Percentiles rank a stretch among this genome's conserved stretches.
These are phyloP conservation scores for Naganishia onofrii DNA, from an alignment of 768 basidiomycete genomes.

Conservation along the genomic window DNA sequence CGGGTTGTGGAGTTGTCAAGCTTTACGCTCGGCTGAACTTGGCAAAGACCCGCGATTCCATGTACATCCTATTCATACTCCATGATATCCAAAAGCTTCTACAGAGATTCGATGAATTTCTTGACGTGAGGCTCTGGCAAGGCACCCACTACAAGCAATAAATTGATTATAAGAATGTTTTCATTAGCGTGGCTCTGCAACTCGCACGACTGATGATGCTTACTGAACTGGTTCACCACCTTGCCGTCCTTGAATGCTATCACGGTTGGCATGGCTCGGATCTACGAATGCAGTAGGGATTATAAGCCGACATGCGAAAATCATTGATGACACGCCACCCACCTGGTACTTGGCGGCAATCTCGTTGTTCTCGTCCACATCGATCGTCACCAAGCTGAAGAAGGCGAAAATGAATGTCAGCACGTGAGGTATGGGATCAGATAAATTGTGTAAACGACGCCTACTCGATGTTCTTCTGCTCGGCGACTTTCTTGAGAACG, in stretches of 20 bases:
- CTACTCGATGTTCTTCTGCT: conserved; percentile 52
- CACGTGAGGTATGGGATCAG: neutral
- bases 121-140: conserved; percentile 29
- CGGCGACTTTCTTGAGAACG: conserved; percentile 63
- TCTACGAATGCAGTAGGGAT: conserved; percentile 54
- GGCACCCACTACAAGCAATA: conserved; percentile 21
- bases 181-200: neutral
- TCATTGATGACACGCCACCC: conserved; percentile 19
- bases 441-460: neutral
- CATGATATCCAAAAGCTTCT: neutral
- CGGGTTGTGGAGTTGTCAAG: neutral
- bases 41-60: too few species aligned
- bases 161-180: neutral
- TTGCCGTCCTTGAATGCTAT: conserved; percentile 70
- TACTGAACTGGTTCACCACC: conserved; percentile 59
- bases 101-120: conserved; percentile 23
- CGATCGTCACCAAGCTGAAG: conserved; percentile 63
- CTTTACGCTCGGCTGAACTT: neutral
- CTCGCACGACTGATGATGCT: neutral
- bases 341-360: conserved; percentile 62
- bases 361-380: conserved; percentile 57
- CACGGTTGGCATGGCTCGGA: conserved; percentile 75
- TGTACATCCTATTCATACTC: neutral
- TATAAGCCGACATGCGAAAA: conserved; percentile 17
- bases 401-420: neutral